Percentiles rank a stretch among this genome's conserved stretches.
phyloP scores from a whole-genome alignment of 208 protist species.

The Trypanosoma scelopori region DNA sequence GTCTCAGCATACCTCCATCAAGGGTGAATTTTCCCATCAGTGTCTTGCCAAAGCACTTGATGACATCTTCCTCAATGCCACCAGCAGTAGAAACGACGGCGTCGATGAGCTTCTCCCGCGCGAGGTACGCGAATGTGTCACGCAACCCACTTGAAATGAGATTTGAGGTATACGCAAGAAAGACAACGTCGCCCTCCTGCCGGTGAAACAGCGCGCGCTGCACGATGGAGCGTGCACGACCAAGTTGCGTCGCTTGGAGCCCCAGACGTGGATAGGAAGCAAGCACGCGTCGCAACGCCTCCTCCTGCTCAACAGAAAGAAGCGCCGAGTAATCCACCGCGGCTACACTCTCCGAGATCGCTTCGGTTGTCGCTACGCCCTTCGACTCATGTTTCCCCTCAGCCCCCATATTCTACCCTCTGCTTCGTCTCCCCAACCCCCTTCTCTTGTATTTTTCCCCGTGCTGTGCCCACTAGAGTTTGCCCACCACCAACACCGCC shows the following conservation, averaged over 20 bases:
- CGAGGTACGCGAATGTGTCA: constrained; percentile 97
- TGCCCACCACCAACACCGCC: too few relatives aligned
- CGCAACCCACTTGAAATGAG: constrained; percentile 98
- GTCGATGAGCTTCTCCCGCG: constrained; percentile 95
- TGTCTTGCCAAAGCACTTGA: constrained; percentile 98
- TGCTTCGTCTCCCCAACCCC: not conserved
- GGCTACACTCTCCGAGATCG: constrained; percentile 17
- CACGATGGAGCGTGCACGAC: constrained; percentile 59
- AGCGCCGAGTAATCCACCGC: constrained; percentile 62
- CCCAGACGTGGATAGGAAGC: constrained; percentile 40
- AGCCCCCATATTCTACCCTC: not conserved
- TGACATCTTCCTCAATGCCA: constrained; percentile 99
- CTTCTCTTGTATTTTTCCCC: not conserved
- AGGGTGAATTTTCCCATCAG: constrained; percentile 95
- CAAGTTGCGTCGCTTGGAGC: constrained; percentile 80
- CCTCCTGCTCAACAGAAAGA: constrained; percentile 42
- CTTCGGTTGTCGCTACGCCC: not conserved
- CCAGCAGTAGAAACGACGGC: constrained; percentile 98
- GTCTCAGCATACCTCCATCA: constrained; percentile 87
- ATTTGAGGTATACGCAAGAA: constrained; percentile 99
- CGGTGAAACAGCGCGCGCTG: constrained; percentile 61
- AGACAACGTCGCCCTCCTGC: constrained; percentile 80
- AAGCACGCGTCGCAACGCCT: constrained; percentile 54
- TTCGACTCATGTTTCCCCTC: not conserved
- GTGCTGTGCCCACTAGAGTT: not conserved